Evolutionary conservation across 1,139 yeast species (phyloP).

Genomic region (Blastobotrys petasosporus): DNA sequence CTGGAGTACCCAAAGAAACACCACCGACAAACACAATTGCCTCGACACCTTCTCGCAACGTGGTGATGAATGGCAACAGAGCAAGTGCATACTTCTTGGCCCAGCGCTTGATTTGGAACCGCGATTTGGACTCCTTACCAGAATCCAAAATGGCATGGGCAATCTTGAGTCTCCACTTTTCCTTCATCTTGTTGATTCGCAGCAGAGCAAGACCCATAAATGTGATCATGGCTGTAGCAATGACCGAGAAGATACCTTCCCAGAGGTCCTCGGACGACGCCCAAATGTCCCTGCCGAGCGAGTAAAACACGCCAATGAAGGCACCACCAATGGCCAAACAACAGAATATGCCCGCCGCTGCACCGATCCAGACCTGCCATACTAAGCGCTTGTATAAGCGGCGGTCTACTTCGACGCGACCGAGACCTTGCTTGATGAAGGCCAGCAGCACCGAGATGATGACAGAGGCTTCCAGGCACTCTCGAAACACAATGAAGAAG

Average conservation of each 20-base stretch:
- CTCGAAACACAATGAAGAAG: constrained; percentile 86
- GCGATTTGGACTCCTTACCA: constrained; percentile 33
- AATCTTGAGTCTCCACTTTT: constrained; percentile 86
- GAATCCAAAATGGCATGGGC: constrained; percentile 61
- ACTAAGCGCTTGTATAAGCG: constrained; percentile 53
- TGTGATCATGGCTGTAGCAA: constrained; percentile 80
- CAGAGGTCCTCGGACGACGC: constrained; percentile 80
- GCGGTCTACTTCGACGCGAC: constrained; percentile 44
- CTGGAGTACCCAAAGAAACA: constrained; percentile 70
- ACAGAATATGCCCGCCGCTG: constrained; percentile 59
- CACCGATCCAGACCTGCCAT: constrained; percentile 77
- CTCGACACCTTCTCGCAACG: constrained; percentile 82
- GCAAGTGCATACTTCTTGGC: constrained; percentile 63
- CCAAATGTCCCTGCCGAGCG: constrained; percentile 80
- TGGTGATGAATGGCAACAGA: constrained; percentile 70
- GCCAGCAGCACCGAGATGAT: constrained; percentile 87
- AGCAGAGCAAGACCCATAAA: constrained; percentile 90
- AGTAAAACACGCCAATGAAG: constrained; percentile 78
- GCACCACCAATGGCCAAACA: constrained; percentile 79
- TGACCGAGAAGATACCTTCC: constrained; percentile 82
- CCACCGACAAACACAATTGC: constrained; percentile 88
- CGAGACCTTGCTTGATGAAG: constrained; percentile 80
- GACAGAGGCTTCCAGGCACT: constrained; percentile 82
- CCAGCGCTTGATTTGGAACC: constrained; percentile 36
- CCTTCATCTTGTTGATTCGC: constrained; percentile 83